Evolutionary conservation across 2,329 filamentous ascomycete genomes (phyloP).

Genomic region (Sporothrix globosa): DNA sequence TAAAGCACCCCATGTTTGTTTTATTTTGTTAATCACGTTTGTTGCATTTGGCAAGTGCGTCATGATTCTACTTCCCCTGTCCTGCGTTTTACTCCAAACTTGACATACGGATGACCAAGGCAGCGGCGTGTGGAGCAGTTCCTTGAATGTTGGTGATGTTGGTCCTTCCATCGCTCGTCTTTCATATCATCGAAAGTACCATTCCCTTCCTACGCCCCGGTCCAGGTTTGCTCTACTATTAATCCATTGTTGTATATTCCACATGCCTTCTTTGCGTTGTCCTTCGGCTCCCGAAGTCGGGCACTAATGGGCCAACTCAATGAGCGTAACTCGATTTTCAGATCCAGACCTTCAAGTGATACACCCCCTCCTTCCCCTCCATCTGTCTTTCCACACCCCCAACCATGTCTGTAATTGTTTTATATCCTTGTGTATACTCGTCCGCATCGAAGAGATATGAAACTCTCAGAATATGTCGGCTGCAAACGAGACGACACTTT

Average conservation of each 20-base stretch:
- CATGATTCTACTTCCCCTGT: background rate
- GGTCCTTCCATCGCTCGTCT: background rate
- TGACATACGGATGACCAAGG: slow-evolving; percentile 16
- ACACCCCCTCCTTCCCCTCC: slow-evolving; percentile 13
- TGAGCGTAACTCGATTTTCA: background rate
- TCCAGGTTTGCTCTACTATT: background rate
- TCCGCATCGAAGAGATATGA: background rate
- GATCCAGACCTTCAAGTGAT: slow-evolving; percentile 25
- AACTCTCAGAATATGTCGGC: slow-evolving; percentile 8
- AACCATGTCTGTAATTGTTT: background rate
- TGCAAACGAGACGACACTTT: background rate
- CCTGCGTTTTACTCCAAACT: background rate
- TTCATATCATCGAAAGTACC: background rate
- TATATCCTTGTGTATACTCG: slow-evolving; percentile 2
- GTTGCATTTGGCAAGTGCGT: background rate
- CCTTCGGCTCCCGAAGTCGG: background rate
- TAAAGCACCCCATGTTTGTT: background rate
- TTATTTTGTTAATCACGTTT: background rate
- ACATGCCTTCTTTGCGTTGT: background rate
- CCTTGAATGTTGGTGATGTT: background rate
- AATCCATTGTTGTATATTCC: background rate
- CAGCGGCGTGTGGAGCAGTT: background rate
- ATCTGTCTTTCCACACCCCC: slow-evolving; percentile 1
- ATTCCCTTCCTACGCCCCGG: background rate
- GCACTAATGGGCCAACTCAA: background rate